phyloP scores from a whole-genome alignment of 2,329 filamentous ascomycete genomes.

The Coniochaeta pulveracea region DNA sequence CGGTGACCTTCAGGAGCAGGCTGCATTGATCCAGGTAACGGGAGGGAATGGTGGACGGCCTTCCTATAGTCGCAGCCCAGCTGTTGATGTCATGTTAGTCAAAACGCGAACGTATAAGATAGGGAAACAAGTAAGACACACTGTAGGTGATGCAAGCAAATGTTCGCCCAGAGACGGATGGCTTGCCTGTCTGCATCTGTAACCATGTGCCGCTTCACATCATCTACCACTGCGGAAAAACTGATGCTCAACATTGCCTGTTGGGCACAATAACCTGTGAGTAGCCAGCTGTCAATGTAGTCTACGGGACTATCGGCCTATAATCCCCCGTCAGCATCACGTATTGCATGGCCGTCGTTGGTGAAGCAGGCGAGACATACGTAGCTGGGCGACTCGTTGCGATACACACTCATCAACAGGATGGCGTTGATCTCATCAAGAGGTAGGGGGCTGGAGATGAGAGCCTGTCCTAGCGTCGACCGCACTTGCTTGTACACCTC shows the following conservation, averaged over 20 bases:
- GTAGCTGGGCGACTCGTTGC: constrained; percentile 8
- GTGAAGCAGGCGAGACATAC: too few relatives aligned
- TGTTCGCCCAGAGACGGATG: constrained; percentile 3
- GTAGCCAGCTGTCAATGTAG: constrained; percentile 29
- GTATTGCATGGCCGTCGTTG: too few relatives aligned
- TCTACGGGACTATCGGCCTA: constrained; percentile 13
- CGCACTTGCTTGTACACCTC: constrained; percentile 27
- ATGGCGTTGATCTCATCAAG: constrained; percentile 28
- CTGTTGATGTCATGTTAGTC: background rate
- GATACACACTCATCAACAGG: constrained; percentile 25
- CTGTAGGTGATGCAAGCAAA: constrained; percentile 4
- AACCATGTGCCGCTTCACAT: background rate
- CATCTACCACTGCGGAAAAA: constrained; percentile 19
- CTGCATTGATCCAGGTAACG: constrained; percentile 5
- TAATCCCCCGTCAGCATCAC: background rate
- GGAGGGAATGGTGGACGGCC: constrained; percentile 2
- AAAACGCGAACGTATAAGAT: too few relatives aligned
- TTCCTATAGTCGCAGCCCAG: constrained; percentile 3
- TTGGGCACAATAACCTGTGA: constrained; percentile 28
- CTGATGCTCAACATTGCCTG: constrained; percentile 30
- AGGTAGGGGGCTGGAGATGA: constrained; percentile 25
- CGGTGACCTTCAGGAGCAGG: constrained; percentile 3
- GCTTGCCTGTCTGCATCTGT: constrained; percentile 4
- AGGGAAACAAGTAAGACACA: background rate
- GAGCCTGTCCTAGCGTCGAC: constrained; percentile 23